These are phyloP conservation scores for Leishmania guyanensis DNA, from an alignment of 208 protist genomes.

Conservation along the genomic window DNA sequence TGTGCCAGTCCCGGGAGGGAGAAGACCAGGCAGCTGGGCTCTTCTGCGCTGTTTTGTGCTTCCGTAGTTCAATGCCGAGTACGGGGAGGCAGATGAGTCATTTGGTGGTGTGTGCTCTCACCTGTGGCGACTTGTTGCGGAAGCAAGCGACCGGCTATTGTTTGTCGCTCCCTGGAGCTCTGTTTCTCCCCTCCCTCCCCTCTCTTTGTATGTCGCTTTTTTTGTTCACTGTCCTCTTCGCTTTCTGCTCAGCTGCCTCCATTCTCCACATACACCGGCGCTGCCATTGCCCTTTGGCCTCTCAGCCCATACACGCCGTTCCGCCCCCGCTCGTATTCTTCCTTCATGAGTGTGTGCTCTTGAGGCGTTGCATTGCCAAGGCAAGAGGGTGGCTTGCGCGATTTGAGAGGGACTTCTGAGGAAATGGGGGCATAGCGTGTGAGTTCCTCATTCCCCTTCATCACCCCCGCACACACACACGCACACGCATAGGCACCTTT, in stretches of 20 bases:
- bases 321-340: neutral
- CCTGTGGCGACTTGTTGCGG: neutral
- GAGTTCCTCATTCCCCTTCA: neutral
- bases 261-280: neutral
- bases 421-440: neutral
- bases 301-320: no score
- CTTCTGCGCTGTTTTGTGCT: neutral
- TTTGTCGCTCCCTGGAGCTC: neutral
- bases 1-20: neutral
- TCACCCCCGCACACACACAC: neutral
- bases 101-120: neutral
- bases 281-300: neutral
- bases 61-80: neutral
- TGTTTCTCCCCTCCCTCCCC: neutral
- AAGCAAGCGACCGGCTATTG: neutral
- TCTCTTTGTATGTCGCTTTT: neutral
- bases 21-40: no score
- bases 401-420: neutral
- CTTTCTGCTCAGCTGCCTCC: neutral
- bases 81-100: neutral
- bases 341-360: neutral
- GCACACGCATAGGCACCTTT: neutral
- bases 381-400: neutral
- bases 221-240: neutral
- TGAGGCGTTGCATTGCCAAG: neutral